Conservation (phyloP, 169 alveolate species). For the Babesia ovis region DNA sequence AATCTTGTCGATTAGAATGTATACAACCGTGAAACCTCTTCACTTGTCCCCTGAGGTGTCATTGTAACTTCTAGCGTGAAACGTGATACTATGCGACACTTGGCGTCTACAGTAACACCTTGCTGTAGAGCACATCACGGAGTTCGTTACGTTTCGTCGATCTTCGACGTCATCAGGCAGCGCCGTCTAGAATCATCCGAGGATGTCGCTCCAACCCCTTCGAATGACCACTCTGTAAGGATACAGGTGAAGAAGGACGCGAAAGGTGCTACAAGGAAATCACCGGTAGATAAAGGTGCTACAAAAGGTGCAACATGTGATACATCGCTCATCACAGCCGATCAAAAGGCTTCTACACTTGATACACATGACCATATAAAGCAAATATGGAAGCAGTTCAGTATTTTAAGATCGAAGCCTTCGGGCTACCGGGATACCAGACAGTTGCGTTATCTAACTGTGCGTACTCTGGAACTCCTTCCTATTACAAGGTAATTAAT, state of each 20-base stretch:
- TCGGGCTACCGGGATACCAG: slow-evolving; percentile 39
- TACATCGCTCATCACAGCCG: no score
- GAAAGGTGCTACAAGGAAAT: no score
- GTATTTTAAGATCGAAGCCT: slow-evolving; percentile 46
- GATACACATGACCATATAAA: not conserved
- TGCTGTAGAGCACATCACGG: not conserved
- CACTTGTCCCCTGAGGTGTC: no score
- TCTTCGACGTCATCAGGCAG: slow-evolving; percentile 29
- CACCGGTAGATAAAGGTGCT: no score
- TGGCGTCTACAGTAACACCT: not conserved
- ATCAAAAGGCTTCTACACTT: no score
- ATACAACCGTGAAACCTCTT: no score
- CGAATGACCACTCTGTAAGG: not conserved
- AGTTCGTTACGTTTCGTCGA: slow-evolving; percentile 5
- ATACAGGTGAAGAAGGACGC: not conserved
- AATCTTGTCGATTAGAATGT: no score
- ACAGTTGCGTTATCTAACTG: slow-evolving; percentile 29
- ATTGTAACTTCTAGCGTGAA: no score
- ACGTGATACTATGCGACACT: not conserved
- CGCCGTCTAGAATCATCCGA: no score
- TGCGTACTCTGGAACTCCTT: slow-evolving; percentile 18
- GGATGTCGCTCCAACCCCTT: not conserved
- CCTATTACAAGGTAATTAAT: slow-evolving; percentile 33
- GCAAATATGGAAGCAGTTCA: slow-evolving; percentile 34
- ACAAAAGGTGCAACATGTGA: no score